phyloP scores from a whole-genome alignment of 805 yeast genomes.

The Vanderwaltozyma yarrowii region DNA sequence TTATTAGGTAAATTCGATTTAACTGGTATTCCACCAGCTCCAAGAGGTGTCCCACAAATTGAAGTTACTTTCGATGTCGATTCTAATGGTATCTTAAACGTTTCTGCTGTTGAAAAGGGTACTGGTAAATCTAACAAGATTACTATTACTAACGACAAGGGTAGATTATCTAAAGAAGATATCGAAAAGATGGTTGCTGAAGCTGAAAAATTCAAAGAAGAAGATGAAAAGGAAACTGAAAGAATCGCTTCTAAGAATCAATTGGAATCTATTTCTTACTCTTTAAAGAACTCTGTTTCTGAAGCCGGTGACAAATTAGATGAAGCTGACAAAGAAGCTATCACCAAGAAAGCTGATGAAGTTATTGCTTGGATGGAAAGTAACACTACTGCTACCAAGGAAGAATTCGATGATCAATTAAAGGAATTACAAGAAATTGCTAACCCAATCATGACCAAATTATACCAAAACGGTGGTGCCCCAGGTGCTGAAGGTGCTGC shows the following conservation, averaged over 20 bases:
- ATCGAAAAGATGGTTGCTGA: conserved; percentile 96
- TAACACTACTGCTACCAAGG: conserved; percentile 84
- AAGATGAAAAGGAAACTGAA: conserved; percentile 88
- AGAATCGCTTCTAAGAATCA: conserved; percentile 94
- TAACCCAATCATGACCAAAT: conserved; percentile 94
- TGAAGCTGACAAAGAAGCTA: conserved; percentile 60
- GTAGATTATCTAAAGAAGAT: conserved; percentile 96
- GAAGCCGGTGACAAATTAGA: conserved; percentile 77
- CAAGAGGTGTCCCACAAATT: conserved; percentile 98
- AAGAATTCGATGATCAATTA: conserved; percentile 87
- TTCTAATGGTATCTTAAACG: conserved; percentile 96
- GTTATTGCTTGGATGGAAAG: conserved; percentile 86
- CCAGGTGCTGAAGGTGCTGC: conserved; percentile 47
- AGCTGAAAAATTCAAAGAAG: conserved; percentile 97
- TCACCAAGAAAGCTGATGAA: conserved; percentile 76
- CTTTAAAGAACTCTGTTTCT: conserved; percentile 71
- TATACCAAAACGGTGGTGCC: conserved; percentile 87
- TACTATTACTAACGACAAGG: conserved; percentile 97
- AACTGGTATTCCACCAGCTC: conserved; percentile 96
- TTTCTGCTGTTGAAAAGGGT: conserved; percentile 96
- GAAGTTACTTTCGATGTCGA: conserved; percentile 96
- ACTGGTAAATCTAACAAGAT: conserved; percentile 96
- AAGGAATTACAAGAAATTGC: conserved; percentile 95
- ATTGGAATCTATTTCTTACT: conserved; percentile 91
- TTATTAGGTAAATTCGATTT: conserved; percentile 94